These are phyloP conservation scores for Trametes punicea DNA, from an alignment of 768 basidiomycete species.

Conservation along the genomic window DNA sequence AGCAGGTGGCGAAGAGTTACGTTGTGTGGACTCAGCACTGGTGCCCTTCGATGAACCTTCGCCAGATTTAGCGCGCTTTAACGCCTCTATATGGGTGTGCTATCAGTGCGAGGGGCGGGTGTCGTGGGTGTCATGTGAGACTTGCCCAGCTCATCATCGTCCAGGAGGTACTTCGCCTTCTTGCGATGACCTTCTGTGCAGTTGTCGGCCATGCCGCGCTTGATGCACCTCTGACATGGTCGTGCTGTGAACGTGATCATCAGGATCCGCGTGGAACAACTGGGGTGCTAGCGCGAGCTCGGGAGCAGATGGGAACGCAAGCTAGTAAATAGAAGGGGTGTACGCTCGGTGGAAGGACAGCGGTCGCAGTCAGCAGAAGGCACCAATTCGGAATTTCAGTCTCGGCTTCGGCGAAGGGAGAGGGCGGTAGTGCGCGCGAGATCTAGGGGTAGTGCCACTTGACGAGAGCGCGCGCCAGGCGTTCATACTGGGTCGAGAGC, in stretches of 20 bases:
- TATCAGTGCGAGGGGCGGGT: conserved; percentile 26
- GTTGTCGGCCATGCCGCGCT: conserved; percentile 83
- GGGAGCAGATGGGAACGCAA: neutral
- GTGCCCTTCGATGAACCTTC: conserved; percentile 24
- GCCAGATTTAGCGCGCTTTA: conserved; percentile 35
- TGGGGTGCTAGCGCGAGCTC: neutral
- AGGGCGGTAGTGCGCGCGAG: neutral
- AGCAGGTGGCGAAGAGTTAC: conserved; percentile 17
- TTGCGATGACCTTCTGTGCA: conserved; percentile 96
- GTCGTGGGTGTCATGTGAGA: conserved; percentile 18
- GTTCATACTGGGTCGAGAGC: neutral
- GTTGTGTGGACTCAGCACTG: conserved; percentile 23
- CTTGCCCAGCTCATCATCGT: conserved; percentile 89
- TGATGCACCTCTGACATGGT: conserved; percentile 93
- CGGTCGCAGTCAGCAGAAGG: neutral
- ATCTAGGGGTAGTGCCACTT: neutral
- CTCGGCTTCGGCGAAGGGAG: neutral
- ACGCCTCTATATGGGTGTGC: conserved; percentile 32
- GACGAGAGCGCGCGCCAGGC: neutral
- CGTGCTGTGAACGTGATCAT: conserved; percentile 56
- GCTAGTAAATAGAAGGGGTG: neutral
- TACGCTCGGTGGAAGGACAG: neutral
- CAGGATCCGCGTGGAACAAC: neutral
- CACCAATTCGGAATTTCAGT: neutral
- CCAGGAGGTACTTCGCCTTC: conserved; percentile 95